These are phyloP conservation scores for Parmales sp. DNA, from an alignment of 108 stramenopile species.

Conservation along the genomic window DNA sequence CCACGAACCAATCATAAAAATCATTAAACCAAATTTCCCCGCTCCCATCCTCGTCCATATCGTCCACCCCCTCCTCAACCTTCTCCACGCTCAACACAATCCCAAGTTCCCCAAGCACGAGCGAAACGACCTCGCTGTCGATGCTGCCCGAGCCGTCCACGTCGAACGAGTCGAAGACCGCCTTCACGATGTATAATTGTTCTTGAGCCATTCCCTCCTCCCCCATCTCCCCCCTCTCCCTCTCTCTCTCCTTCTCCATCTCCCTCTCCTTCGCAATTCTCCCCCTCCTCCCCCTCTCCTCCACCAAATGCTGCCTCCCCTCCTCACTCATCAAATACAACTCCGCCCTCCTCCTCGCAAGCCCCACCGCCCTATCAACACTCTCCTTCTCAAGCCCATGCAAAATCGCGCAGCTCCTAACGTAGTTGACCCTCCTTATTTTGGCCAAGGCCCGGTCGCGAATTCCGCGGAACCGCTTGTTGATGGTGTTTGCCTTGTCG, in stretches of 20 bases:
- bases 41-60: conserved; percentile 8
- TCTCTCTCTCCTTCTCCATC: neutral
- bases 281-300: conserved; percentile 3
- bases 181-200: conserved; percentile 8
- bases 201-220: too few species aligned
- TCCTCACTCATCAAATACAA: conserved; percentile 3
- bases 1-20: conserved; percentile 3
- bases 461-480: neutral
- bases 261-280: neutral
- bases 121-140: conserved; percentile 18
- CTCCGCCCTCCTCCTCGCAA: neutral
- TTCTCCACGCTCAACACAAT: conserved; percentile 15
- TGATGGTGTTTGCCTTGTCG: neutral
- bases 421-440: neutral
- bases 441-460: neutral
- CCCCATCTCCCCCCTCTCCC: too few species aligned
- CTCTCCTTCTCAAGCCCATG: conserved; percentile 12
- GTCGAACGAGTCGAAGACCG: conserved; percentile 28
- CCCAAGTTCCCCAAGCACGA: conserved; percentile 22
- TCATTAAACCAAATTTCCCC: conserved; percentile 8
- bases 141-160: conserved; percentile 23
- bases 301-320: neutral
- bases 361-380: neutral
- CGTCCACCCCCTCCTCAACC: conserved; percentile 17
- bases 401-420: neutral